phyloP scores from a whole-genome alignment of 768 basidiomycete genomes.

The Russula sp. region DNA sequence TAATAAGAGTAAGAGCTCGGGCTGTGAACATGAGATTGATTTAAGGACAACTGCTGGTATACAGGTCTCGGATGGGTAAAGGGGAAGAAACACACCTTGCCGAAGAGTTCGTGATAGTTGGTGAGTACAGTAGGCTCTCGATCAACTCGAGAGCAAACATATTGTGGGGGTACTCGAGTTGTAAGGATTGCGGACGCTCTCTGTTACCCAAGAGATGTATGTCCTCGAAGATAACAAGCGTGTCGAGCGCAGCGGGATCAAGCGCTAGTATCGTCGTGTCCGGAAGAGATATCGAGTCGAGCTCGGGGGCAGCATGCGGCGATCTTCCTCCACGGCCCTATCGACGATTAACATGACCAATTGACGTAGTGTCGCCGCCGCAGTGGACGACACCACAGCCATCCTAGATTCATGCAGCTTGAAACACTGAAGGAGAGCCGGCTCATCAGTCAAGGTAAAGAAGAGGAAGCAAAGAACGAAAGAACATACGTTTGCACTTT shows the following conservation, averaged over 20 bases:
- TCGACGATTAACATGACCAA: no score
- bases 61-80: not conserved
- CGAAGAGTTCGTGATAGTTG: slow-evolving; percentile 83
- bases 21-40: slow-evolving; percentile 44
- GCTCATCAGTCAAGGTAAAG: no score
- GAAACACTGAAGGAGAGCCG: no score
- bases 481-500: no score
- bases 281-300: slow-evolving; percentile 55
- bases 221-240: slow-evolving; percentile 88
- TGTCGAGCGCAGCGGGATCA: slow-evolving; percentile 76
- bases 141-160: slow-evolving; percentile 97
- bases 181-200: slow-evolving; percentile 60
- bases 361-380: no score
- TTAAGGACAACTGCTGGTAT: not conserved
- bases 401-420: no score
- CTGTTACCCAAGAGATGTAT: slow-evolving; percentile 84
- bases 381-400: no score
- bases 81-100: slow-evolving; percentile 52
- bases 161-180: slow-evolving; percentile 78
- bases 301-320: slow-evolving; percentile 39
- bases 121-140: slow-evolving; percentile 94
- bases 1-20: slow-evolving; percentile 81
- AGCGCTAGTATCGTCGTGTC: slow-evolving; percentile 63
- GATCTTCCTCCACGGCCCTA: slow-evolving; percentile 49
- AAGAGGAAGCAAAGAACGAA: no score